Percentiles rank a stretch among this genome's conserved stretches.
phyloP scores from a whole-genome alignment of 257 asterid genomes.

The Nicotiana knightiana region DNA sequence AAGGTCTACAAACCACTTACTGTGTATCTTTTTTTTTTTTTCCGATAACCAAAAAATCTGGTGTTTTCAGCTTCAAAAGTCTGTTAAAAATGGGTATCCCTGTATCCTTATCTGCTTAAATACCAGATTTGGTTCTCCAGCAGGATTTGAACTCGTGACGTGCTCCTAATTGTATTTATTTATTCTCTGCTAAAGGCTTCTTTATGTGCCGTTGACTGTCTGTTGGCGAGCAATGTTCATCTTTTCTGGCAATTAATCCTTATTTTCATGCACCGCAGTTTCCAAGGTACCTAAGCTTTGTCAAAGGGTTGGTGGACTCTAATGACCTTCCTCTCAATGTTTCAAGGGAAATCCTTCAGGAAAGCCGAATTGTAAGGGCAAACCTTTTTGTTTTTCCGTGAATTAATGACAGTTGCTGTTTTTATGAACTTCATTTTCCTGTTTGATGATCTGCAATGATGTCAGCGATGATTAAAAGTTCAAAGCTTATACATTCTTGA shows the following conservation, averaged over 20 bases:
- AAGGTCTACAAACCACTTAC: background rate
- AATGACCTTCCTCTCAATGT: slow-evolving; percentile 96
- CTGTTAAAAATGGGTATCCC: too few species aligned
- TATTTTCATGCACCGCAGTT: slow-evolving; percentile 46
- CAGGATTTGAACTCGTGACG: too few species aligned
- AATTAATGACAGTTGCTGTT: background rate
- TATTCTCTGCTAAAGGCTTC: too few species aligned
- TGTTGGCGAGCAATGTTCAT: too few species aligned
- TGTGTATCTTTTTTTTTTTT: too few species aligned
- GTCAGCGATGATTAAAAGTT: background rate
- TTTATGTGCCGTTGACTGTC: too few species aligned
- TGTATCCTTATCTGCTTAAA: too few species aligned
- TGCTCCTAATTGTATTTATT: too few species aligned
- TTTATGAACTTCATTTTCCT: background rate
- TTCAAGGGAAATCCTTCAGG: slow-evolving; percentile 96
- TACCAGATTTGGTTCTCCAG: too few species aligned
- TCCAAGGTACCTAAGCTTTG: slow-evolving; percentile 95
- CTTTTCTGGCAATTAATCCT: background rate
- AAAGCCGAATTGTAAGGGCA: slow-evolving; percentile 83
- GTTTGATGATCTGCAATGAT: background rate
- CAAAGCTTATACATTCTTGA: background rate
- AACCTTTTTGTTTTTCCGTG: background rate
- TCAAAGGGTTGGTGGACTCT: slow-evolving; percentile 90
- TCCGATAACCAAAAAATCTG: too few species aligned
- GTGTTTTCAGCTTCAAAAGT: too few species aligned